A percentile compares a stretch with the other conserved stretches of the same genome.
Evolutionary conservation across 805 yeast genomes (phyloP).

Genomic region (Schizosaccharomyces lindneri): DNA sequence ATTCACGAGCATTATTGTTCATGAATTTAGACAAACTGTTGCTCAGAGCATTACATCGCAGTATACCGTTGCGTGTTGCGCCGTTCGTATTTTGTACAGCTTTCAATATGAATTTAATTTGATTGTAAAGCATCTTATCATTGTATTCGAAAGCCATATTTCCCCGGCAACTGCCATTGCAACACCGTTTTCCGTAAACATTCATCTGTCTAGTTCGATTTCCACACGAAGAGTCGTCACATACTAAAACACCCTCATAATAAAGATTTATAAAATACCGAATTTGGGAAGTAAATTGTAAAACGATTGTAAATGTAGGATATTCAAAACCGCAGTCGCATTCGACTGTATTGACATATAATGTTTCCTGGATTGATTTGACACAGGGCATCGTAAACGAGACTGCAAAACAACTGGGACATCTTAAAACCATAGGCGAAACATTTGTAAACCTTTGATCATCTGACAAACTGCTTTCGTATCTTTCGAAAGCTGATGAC

Average conservation of each 20-base stretch:
- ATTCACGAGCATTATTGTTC: slow-evolving; percentile 1
- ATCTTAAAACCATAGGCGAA: slow-evolving; percentile 28
- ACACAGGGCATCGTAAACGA: slow-evolving; percentile 30
- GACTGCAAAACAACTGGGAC: slow-evolving; percentile 26
- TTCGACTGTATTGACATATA: slow-evolving; percentile 43
- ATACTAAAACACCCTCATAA: slow-evolving; percentile 64
- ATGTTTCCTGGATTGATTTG: slow-evolving; percentile 40
- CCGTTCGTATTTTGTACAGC: background rate
- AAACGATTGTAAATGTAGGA: slow-evolving; percentile 16
- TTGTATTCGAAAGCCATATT: slow-evolving; percentile 52
- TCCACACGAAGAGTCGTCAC: slow-evolving; percentile 72
- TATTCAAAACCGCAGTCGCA: slow-evolving; percentile 35
- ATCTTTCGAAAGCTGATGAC: slow-evolving; percentile 30
- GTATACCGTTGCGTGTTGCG: background rate
- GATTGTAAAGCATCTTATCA: slow-evolving; percentile 66
- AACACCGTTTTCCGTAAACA: slow-evolving; percentile 56
- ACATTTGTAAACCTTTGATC: slow-evolving; percentile 55
- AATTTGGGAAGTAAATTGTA: slow-evolving; percentile 25
- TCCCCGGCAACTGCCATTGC: slow-evolving; percentile 47
- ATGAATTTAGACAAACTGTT: background rate
- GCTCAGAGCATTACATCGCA: background rate
- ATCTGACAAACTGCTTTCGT: slow-evolving; percentile 62
- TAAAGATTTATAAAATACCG: slow-evolving; percentile 47
- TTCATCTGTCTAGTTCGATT: slow-evolving; percentile 59
- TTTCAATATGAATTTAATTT: slow-evolving; percentile 12